Evolutionary conservation across 139 green algal genomes (phyloP).

Genomic region (Haematococcus lacustris): DNA sequence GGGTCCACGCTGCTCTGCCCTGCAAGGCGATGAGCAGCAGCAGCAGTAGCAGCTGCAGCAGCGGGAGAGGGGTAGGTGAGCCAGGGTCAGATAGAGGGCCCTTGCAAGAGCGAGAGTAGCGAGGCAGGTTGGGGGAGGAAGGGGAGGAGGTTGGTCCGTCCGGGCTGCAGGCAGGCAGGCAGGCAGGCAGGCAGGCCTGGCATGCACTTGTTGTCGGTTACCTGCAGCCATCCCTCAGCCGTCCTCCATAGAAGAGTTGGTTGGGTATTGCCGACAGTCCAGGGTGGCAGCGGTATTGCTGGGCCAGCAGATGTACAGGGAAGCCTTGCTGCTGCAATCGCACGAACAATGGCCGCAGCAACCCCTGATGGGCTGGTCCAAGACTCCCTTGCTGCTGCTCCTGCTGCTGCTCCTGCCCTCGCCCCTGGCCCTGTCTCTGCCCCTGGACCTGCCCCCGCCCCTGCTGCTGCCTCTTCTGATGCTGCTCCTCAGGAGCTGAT

Average conservation of each 20-base stretch:
- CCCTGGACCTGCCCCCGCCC: neutral
- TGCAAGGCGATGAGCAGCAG: too few relatives aligned
- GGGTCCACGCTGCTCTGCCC: slow-evolving; percentile 27
- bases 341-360: slow-evolving; percentile 72
- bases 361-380: slow-evolving; percentile 17
- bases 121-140: too few relatives aligned
- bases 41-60: too few relatives aligned
- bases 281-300: slow-evolving; percentile 64
- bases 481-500: too few relatives aligned
- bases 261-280: slow-evolving; percentile 62
- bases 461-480: too few relatives aligned
- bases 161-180: too few relatives aligned
- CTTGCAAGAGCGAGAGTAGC: too few relatives aligned
- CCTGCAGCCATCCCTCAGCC: slow-evolving; percentile 59
- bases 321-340: slow-evolving; percentile 58
- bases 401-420: neutral
- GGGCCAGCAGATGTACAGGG: slow-evolving; percentile 48
- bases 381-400: neutral
- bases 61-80: too few relatives aligned
- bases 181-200: too few relatives aligned
- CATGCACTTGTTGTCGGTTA: too few relatives aligned
- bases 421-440: neutral
- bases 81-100: too few relatives aligned
- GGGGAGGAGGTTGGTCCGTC: too few relatives aligned
- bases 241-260: slow-evolving; percentile 62